phyloP scores from a whole-genome alignment of 2,329 filamentous ascomycete species.

The Curvularia sp. region DNA sequence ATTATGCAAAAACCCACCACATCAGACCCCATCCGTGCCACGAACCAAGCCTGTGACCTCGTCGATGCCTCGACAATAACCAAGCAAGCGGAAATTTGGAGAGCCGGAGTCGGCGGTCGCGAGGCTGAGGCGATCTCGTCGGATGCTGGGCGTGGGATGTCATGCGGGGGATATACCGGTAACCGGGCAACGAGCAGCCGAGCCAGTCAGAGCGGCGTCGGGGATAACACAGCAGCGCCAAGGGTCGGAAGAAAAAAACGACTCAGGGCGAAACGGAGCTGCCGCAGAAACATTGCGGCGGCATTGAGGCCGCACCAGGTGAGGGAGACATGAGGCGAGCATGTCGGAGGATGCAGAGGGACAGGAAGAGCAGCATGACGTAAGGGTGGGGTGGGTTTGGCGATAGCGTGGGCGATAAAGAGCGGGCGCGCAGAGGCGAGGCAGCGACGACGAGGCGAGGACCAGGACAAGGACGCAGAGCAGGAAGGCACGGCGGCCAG shows the following conservation, averaged over 20 bases:
- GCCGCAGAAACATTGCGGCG: neutral
- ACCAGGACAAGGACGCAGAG: neutral
- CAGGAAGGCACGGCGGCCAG: neutral
- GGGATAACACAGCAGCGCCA: conserved; percentile 5
- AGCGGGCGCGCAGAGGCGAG: conserved; percentile 11
- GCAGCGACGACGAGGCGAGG: neutral
- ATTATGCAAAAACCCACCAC: neutral
- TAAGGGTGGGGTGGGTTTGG: conserved; percentile 10
- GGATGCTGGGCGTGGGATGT: neutral
- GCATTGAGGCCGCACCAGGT: neutral
- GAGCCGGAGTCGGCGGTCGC: conserved; percentile 11
- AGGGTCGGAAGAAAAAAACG: conserved; percentile 19
- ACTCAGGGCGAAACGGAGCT: neutral
- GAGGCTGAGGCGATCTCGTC: neutral
- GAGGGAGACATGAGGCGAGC: neutral
- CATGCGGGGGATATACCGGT: conserved; percentile 6
- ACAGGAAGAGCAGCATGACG: conserved; percentile 8
- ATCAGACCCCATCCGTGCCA: neutral
- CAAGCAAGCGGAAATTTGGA: conserved; percentile 7
- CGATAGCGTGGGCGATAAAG: conserved; percentile 4
- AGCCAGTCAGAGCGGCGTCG: conserved; percentile 28
- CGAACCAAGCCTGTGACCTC: neutral
- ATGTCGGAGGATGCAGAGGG: neutral
- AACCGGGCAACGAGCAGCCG: conserved; percentile 12
- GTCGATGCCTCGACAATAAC: neutral